Conservation (phyloP, 208 protist genomes). For the Wallacemonas collosoma region DNA sequence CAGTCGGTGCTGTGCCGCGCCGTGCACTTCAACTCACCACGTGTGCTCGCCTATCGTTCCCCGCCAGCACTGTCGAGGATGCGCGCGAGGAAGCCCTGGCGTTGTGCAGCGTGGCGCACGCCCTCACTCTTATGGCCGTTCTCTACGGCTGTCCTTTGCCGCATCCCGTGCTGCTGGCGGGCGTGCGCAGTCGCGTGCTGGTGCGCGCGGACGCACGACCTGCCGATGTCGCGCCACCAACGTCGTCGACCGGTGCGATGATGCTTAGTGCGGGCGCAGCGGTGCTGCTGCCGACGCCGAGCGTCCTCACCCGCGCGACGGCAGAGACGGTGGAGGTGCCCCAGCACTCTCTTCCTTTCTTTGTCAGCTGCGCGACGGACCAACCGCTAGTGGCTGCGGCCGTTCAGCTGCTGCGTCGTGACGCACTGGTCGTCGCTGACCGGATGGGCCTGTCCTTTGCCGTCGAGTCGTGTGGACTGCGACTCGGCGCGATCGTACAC, state of each 20-base stretch:
- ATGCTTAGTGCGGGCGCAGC: slow-evolving; percentile 13
- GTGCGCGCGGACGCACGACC: slow-evolving; percentile 12
- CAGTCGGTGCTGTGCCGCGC: background rate
- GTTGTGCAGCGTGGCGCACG: slow-evolving; percentile 55
- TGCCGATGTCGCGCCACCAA: background rate
- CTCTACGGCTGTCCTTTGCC: slow-evolving; percentile 66
- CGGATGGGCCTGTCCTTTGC: slow-evolving; percentile 35
- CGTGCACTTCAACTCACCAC: slow-evolving; percentile 9
- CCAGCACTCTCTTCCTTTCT: slow-evolving; percentile 15
- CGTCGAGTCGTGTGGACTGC: slow-evolving; percentile 29
- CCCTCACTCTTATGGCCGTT: slow-evolving; percentile 48
- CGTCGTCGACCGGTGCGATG: slow-evolving; percentile 5
- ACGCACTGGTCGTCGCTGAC: slow-evolving; percentile 37
- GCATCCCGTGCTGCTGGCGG: slow-evolving; percentile 55
- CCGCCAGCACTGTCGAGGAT: slow-evolving; percentile 26
- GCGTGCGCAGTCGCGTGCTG: slow-evolving; percentile 41
- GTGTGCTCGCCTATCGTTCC: background rate
- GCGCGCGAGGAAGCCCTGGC: slow-evolving; percentile 55
- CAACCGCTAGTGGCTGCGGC: slow-evolving; percentile 58
- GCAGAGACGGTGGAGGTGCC: background rate
- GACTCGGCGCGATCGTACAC: slow-evolving; percentile 48
- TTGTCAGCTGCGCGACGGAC: slow-evolving; percentile 21
- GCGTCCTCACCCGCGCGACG: background rate
- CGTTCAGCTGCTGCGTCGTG: slow-evolving; percentile 36
- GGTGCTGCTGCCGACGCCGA: slow-evolving; percentile 3